Conservation (phyloP, 805 yeast species). For the Diddensiella transvaalensis region DNA sequence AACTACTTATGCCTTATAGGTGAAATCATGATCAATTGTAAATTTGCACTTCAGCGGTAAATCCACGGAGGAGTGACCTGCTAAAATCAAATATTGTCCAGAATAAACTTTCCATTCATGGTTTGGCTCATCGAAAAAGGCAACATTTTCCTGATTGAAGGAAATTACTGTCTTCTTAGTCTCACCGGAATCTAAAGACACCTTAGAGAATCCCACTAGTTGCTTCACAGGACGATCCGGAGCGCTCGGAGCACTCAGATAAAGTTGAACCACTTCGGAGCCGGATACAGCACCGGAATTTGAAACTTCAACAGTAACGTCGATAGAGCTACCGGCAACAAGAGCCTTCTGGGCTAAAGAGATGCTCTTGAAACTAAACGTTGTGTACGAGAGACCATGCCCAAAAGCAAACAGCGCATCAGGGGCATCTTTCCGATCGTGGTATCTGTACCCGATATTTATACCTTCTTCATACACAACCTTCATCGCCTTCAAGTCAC, state of each 20-base stretch:
- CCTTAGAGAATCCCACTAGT: slow-evolving; percentile 55
- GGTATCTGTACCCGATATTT: slow-evolving; percentile 35
- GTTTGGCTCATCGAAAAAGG: slow-evolving; percentile 50
- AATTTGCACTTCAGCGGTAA: slow-evolving; percentile 19
- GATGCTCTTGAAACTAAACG: slow-evolving; percentile 43
- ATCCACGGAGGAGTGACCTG: slow-evolving; percentile 16
- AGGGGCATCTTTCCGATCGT: slow-evolving; percentile 54
- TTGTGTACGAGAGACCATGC: slow-evolving; percentile 56
- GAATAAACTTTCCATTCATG: slow-evolving; percentile 49
- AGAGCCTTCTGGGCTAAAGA: not conserved
- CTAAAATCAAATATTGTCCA: slow-evolving; percentile 46
- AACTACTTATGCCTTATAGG: not conserved
- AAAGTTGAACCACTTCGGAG: slow-evolving; percentile 53
- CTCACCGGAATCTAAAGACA: slow-evolving; percentile 44
- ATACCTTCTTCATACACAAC: slow-evolving; percentile 34
- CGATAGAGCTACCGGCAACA: slow-evolving; percentile 35
- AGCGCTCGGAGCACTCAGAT: slow-evolving; percentile 30
- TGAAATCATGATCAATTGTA: slow-evolving; percentile 13
- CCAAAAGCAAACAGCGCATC: slow-evolving; percentile 59
- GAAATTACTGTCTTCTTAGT: slow-evolving; percentile 34
- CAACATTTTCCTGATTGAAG: slow-evolving; percentile 47
- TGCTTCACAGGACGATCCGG: slow-evolving; percentile 52
- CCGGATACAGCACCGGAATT: slow-evolving; percentile 50
- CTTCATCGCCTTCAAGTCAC: slow-evolving; percentile 19
- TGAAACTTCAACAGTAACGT: slow-evolving; percentile 40